Evolutionary conservation across 495 filamentous ascomycete species (phyloP), one percentile per base, ranked within the genome.

Genomic region (Daldinia vernicosa): DNA sequence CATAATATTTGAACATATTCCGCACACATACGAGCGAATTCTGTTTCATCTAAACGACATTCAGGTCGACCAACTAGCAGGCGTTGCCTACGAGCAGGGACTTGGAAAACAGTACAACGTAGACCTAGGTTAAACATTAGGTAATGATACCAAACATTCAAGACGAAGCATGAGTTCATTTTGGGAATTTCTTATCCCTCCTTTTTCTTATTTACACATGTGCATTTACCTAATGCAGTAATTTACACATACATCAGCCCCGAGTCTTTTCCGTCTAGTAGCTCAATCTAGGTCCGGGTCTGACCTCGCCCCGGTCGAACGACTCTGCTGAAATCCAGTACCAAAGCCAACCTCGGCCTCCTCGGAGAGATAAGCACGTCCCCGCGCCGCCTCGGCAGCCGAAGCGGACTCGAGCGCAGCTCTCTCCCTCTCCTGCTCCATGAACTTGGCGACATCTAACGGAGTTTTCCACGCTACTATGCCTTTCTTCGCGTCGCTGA

Each of bases 401-500:
- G 22, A 1, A 24, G 9, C n/a, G 5, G 50, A 6, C 50, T 53
- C 50, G 8, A 2, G 0, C 30, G 1, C 12, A n/a, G 52, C 53
- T 15, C 9, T 35, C 2, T 1, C n/a, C 28, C 30, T 12, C 28
- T 56, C 17, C 26, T 1, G 53, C 28, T 12, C 0, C 26, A 72
- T 79, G 65, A 76, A 82, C 4, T 63, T 30, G 39, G 35, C 33
- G 1, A 83, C 75, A 1, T 81, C 80, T 1, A 50, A 27, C 7
- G 89, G 80, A 55, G 83, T 87, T 40, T 76, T 39, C 80, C 91
- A 93, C 1, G 85, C 83, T 19, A 89, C 79, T 12, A 80, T 70
- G n/a, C 91, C 91, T 6, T 80, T 72, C 65, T 82, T 69, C 2
- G 93, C 94, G 55, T 84, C 83, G 51, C 83, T 81, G 27, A 89